phyloP scores from a whole-genome alignment of 805 yeast species.

The Starmerella lactis-condensi region DNA sequence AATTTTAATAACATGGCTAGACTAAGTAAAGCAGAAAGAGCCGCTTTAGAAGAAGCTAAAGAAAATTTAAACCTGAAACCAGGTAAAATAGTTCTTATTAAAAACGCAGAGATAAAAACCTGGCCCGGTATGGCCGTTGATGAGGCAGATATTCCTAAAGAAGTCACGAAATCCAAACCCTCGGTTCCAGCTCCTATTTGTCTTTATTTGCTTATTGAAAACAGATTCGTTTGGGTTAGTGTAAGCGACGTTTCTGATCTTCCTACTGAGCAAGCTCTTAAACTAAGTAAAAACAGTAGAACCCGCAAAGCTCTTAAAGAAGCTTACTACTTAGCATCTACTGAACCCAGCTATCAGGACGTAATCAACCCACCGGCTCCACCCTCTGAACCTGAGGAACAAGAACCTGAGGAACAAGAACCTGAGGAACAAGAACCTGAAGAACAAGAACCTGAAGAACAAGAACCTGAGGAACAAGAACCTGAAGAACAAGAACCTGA shows the following conservation, averaged over 20 bases:
- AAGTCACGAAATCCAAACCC: slow-evolving; percentile 34
- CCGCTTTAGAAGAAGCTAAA: not conserved
- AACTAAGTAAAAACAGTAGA: slow-evolving; percentile 10
- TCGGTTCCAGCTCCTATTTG: slow-evolving; percentile 26
- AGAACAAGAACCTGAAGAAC: too few species aligned
- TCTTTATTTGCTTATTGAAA: slow-evolving; percentile 51
- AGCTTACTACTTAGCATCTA: slow-evolving; percentile 16
- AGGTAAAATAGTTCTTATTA: slow-evolving; percentile 44
- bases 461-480: too few species aligned
- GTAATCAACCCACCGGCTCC: slow-evolving; percentile 9
- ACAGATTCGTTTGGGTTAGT: slow-evolving; percentile 49
- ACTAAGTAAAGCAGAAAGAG: not conserved
- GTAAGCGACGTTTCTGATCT: slow-evolving; percentile 14
- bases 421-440: slow-evolving; percentile 3
- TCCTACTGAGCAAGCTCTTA: slow-evolving; percentile 10
- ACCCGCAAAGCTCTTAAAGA: slow-evolving; percentile 12
- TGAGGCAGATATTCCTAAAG: slow-evolving; percentile 38
- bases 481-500: slow-evolving; percentile 1
- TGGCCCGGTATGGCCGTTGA: slow-evolving; percentile 76
- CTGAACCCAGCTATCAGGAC: slow-evolving; percentile 14
- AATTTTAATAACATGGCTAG: too few species aligned
- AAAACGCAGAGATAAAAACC: slow-evolving; percentile 65
- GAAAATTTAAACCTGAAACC: slow-evolving; percentile 20
- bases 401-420: slow-evolving; percentile 2
- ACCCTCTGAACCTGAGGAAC: slow-evolving; percentile 2